Percentiles rank a stretch among this genome's conserved stretches.
These are phyloP conservation scores for Aspergillus costaricaensis DNA, from an alignment of 2,329 filamentous ascomycete genomes.

Conservation along the genomic window DNA sequence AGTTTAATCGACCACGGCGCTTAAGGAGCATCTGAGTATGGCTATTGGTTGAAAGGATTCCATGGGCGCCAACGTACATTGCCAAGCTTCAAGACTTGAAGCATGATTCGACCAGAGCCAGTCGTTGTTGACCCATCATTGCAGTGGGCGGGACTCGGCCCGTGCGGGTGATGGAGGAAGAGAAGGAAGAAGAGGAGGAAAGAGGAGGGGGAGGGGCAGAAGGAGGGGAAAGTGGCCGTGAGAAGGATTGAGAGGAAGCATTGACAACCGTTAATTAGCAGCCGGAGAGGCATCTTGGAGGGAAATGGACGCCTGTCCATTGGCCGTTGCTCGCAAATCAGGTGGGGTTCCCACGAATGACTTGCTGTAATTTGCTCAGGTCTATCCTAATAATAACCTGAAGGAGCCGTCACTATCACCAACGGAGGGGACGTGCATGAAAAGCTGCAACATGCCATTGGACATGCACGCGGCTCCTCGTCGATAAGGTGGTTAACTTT, in stretches of 20 bases:
- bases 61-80: not conserved
- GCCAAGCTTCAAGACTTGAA: no score
- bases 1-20: not conserved
- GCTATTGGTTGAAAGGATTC: not conserved
- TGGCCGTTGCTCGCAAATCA: no score
- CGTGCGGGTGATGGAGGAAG: not conserved
- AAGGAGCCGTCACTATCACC: not conserved
- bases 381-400: not conserved
- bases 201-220: no score
- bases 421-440: not conserved
- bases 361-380: not conserved
- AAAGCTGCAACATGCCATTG: not conserved
- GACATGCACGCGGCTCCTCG: no score
- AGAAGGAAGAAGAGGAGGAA: not conserved
- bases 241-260: no score
- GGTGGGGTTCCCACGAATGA: no score
- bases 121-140: not conserved
- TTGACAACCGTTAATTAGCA: no score
- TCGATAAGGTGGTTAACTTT: not conserved
- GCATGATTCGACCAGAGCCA: no score
- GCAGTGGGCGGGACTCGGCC: not conserved
- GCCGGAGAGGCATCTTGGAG: no score
- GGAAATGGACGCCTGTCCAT: no score
- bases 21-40: not conserved
- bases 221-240: not conserved